Evolutionary conservation across 352 stramenopile genomes (phyloP), one percentile per base, ranked within the genome.

Genomic region (Blastocystis sp.): DNA sequence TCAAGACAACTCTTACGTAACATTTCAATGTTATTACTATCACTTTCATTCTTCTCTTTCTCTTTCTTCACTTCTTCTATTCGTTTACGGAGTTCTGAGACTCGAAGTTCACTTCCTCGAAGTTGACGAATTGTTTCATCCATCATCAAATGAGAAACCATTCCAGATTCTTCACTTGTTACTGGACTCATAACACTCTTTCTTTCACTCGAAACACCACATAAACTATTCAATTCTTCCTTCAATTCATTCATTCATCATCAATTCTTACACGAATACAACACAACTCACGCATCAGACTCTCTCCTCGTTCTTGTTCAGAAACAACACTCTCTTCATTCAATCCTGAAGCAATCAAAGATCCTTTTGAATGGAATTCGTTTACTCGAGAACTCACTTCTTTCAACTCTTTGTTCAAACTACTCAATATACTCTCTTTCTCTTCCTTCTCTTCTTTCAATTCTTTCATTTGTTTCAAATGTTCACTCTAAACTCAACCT

Each of bases 281-380:
- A 71, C 59, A 71, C 59, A 71, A 11, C 24, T 71, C 59, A 19
- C 49, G 42, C 59, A 71, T 71, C 59, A 71, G 24, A 11, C n/a
- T n/a, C 37, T 71, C 59, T n/a, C 59, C 37, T 42, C 59, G 59
- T 11, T 43, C n/a, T 39, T 71, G 14, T 29, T 75, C 32, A 27
- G 52, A 11, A 19, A 27, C 35, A 21, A 75, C 43, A 4, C 27
- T 54, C 14, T 5, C 24, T n/a, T 75, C 39, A 37, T 75, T 54
- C 7, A 54, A 32, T n/a, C 32, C 65, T 32, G 14, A 51, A 5
- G 27, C 5, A n/a, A n/a, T n/a, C 9, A 75, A 7, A 19, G 35
- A 51, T 39, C 27, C 39, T 19, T 75, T 75, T 16, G 5, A 16
- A 24, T 54, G n/a, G 9, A 56, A 19, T 11, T 39, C 32, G 16